Conservation (phyloP, 2,329 filamentous ascomycete genomes). For the Camillea tinctor region DNA sequence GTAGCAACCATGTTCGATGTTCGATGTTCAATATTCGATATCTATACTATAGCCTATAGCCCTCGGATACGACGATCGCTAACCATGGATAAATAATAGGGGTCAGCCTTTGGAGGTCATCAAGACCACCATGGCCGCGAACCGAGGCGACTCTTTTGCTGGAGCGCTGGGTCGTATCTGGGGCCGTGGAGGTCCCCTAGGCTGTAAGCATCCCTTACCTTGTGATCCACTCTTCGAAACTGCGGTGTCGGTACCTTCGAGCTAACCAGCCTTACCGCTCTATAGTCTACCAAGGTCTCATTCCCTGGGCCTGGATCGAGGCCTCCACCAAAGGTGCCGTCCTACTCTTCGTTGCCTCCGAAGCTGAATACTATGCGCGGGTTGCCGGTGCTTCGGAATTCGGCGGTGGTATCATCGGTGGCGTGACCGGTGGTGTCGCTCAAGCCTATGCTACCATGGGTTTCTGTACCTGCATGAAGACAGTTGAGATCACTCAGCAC, state of each 20-base stretch:
- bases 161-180: slow-evolving; percentile 84
- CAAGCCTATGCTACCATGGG: slow-evolving; percentile 99
- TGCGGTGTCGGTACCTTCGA: slow-evolving; percentile 22
- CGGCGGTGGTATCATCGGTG: slow-evolving; percentile 81
- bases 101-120: slow-evolving; percentile 90
- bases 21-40: background rate
- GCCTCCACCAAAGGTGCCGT: slow-evolving; percentile 99
- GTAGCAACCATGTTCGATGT: background rate
- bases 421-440: slow-evolving; percentile 90
- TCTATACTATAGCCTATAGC: too few species aligned
- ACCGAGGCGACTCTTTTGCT: slow-evolving; percentile 83
- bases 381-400: slow-evolving; percentile 82
- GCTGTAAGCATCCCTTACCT: slow-evolving; percentile 66
- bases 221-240: slow-evolving; percentile 4
- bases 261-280: slow-evolving; percentile 11
- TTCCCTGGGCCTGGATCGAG: slow-evolving; percentile 99
- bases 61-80: background rate
- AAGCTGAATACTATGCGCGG: slow-evolving; percentile 94
- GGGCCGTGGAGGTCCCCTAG: slow-evolving; percentile 87
- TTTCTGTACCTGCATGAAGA: slow-evolving; percentile 99
- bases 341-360: slow-evolving; percentile 96
- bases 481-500: slow-evolving; percentile 98
- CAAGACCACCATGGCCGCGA: slow-evolving; percentile 99
- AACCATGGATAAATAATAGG: slow-evolving; percentile 27
- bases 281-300: slow-evolving; percentile 97